Conservation (phyloP, 768 basidiomycete genomes). For the Cystoderma amianthinum region DNA sequence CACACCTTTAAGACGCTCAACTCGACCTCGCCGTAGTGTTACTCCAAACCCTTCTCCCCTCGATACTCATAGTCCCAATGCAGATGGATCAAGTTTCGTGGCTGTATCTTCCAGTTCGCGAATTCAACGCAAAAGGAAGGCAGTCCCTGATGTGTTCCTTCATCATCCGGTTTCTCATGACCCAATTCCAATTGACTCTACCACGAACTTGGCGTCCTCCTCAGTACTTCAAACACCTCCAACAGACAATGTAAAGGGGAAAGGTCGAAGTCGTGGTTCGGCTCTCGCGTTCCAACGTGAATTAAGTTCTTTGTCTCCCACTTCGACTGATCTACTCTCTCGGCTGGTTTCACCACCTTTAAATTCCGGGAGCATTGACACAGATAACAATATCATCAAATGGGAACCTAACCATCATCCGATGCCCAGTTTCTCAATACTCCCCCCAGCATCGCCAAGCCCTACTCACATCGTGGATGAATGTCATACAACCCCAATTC, state of each 20-base stretch:
- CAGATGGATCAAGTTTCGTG: neutral
- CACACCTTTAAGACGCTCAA: constrained; percentile 28
- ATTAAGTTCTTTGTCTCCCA: constrained; percentile 54
- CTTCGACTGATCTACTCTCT: constrained; percentile 29
- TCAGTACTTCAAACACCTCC: no score
- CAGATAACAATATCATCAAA: neutral
- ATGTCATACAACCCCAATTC: no score
- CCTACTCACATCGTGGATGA: constrained; percentile 8
- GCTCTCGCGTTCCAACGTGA: constrained; percentile 25
- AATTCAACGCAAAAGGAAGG: constrained; percentile 13
- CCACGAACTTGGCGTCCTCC: no score
- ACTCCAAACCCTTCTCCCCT: constrained; percentile 16
- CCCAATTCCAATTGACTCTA: no score
- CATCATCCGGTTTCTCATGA: no score
- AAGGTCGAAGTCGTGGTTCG: constrained; percentile 13
- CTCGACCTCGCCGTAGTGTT: constrained; percentile 29
- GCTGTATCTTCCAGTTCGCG: constrained; percentile 13
- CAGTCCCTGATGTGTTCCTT: neutral
- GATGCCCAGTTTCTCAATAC: constrained; percentile 18
- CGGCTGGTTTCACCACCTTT: constrained; percentile 11
- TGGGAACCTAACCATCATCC: constrained; percentile 2
- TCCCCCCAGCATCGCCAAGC: constrained; percentile 16
- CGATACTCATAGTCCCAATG: constrained; percentile 6
- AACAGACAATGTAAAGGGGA: constrained; percentile 1
- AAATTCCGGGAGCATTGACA: constrained; percentile 2